phyloP scores from a whole-genome alignment of 2,329 filamentous ascomycete genomes.

The Moelleriella libera region DNA sequence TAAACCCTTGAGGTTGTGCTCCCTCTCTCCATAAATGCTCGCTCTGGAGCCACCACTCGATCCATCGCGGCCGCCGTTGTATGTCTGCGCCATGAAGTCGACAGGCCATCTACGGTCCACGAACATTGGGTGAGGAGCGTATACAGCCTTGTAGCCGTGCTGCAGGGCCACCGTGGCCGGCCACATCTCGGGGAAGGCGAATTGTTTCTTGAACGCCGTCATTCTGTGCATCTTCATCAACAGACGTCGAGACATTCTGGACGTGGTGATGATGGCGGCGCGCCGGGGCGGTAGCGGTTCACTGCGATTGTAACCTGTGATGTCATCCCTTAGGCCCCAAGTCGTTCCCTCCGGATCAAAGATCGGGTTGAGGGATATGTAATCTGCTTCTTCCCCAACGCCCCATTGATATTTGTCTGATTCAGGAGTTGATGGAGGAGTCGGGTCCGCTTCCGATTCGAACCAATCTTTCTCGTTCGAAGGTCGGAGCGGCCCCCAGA shows the following conservation, averaged over 20 bases:
- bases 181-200: slow-evolving; percentile 96
- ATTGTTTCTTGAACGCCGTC: slow-evolving; percentile 71
- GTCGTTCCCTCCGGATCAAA: slow-evolving; percentile 81
- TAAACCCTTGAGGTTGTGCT: slow-evolving; percentile 77
- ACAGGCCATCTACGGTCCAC: slow-evolving; percentile 78
- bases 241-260: slow-evolving; percentile 67
- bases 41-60: slow-evolving; percentile 59
- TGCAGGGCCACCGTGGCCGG: slow-evolving; percentile 76
- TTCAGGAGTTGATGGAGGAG: slow-evolving; percentile 55
- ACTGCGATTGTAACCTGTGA: slow-evolving; percentile 64
- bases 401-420: slow-evolving; percentile 79
- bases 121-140: slow-evolving; percentile 77
- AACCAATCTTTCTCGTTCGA: slow-evolving; percentile 56
- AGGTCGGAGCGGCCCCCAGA: slow-evolving; percentile 77
- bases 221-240: slow-evolving; percentile 83
- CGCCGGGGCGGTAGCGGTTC: slow-evolving; percentile 54
- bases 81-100: slow-evolving; percentile 60
- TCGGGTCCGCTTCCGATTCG: slow-evolving; percentile 56
- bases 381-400: slow-evolving; percentile 77
- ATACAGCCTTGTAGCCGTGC: slow-evolving; percentile 86
- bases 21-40: slow-evolving; percentile 66
- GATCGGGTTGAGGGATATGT: slow-evolving; percentile 83
- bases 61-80: slow-evolving; percentile 68
- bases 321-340: slow-evolving; percentile 71
- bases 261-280: slow-evolving; percentile 78